Evolutionary conservation across 306 rosid species (phyloP), one percentile per base, ranked within the genome.

Genomic region (Lagenaria siceraria): DNA sequence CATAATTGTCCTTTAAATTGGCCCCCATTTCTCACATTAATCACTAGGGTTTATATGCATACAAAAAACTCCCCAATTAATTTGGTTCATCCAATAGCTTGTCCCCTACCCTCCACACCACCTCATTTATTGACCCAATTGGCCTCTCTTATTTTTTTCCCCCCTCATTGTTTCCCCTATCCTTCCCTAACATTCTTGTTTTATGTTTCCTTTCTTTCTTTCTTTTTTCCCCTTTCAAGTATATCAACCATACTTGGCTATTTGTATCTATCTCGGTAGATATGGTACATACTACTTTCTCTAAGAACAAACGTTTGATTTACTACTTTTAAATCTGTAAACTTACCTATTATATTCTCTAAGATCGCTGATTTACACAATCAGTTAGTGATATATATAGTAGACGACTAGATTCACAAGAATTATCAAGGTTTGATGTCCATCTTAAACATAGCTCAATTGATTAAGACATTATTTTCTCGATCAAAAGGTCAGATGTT

Each of bases 61-160:
- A 29, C 71, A 68, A 65, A 18, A 52, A 21, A 19, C 14, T 3
- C 43, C 15, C 29, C 17, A 36, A 18, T 33, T 21, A 38, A 68
- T 68, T 40, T 11, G 54, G 33, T 65, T 64, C 7, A 18, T 33
- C 49, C 72, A 46, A 70, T 54, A 70, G 8, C 31, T 1, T 73
- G 77, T 73, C 15, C 61, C 77, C 77, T 51, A 51, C 61, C 77
- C 19, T 35, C 77, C 62, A 73, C 17, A 73, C 25, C 77, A 27
- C 46, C 13, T 48, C 46, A 73, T 73, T 73, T 51, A 52, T 71
- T 48, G 10, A 48, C 59, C 10, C 1, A 48, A 10, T 29, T 31
- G 29, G 9, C 29, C 60, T 60, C 12, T 4, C 29, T 1, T 4
- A 2, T 10, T 36, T 31, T 10, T 2, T 40, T 40, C 7, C 1